Conservation (phyloP, 23 red algal species). For the Gracilaria vermiculophylla region DNA sequence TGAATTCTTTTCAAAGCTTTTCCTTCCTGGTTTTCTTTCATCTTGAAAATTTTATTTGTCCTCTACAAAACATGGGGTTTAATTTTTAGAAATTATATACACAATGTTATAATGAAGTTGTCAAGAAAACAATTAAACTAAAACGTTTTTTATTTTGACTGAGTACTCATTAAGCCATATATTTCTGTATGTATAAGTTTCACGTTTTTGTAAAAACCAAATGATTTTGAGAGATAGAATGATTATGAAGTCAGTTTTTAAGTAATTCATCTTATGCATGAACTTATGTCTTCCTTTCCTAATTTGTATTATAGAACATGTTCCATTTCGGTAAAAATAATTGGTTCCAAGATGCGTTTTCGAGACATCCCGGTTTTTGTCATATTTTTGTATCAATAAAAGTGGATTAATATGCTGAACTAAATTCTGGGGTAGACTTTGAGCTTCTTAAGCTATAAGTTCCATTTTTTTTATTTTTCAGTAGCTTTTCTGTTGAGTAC, state of each 20-base stretch:
- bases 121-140: slow-evolving; percentile 26
- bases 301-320: not conserved
- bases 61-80: not conserved
- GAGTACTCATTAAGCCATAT: not conserved
- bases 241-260: not conserved
- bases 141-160: not conserved
- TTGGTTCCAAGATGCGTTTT: not conserved
- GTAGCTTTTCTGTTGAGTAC: not conserved
- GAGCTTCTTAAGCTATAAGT: not conserved
- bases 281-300: not conserved
- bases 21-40: no score
- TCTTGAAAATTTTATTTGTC: no score
- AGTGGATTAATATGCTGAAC: not conserved
- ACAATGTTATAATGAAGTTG: not conserved
- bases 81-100: not conserved
- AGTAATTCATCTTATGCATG: not conserved
- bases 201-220: not conserved
- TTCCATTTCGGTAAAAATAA: not conserved
- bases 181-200: slow-evolving; percentile 12
- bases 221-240: not conserved
- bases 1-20: not conserved
- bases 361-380: not conserved
- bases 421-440: not conserved
- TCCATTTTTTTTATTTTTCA: not conserved
- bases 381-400: not conserved